These are phyloP conservation scores for Trypethelium eluteriae DNA, from an alignment of 495 filamentous ascomycete genomes.

Conservation along the genomic window DNA sequence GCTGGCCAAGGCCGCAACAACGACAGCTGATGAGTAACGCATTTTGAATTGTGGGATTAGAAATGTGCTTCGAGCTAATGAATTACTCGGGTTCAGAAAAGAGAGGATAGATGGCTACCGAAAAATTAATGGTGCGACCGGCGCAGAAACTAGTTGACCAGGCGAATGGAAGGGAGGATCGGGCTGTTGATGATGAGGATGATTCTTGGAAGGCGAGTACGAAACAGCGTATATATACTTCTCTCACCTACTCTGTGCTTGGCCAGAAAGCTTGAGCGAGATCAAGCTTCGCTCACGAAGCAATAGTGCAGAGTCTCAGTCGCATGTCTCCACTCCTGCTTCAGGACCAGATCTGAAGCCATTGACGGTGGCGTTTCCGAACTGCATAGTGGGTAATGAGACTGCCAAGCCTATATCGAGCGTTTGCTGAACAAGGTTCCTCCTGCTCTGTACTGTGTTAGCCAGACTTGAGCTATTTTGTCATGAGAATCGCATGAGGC, in stretches of 20 bases:
- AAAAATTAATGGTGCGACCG: constrained; percentile 8
- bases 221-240: not conserved
- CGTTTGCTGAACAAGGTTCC: not conserved
- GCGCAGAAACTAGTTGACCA: constrained; percentile 4
- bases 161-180: constrained; percentile 1
- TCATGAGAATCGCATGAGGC: not conserved
- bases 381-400: not conserved
- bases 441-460: not conserved
- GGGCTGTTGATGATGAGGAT: constrained; percentile 12
- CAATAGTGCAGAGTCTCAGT: not conserved
- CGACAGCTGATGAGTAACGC: constrained; percentile 30
- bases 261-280: not conserved
- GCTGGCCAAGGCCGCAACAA: constrained; percentile 26
- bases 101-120: not conserved
- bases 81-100: not conserved
- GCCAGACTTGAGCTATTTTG: not conserved
- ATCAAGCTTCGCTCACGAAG: not conserved
- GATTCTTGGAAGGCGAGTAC: not conserved
- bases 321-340: not conserved
- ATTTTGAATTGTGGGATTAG: constrained; percentile 20
- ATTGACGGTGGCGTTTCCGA: not conserved
- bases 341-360: constrained; percentile 1
- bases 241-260: not conserved
- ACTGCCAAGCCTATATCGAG: not conserved
- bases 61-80: not conserved